Evolutionary conservation across 805 yeast genomes (phyloP).

Genomic region (Torulaspora microellipsoides): DNA sequence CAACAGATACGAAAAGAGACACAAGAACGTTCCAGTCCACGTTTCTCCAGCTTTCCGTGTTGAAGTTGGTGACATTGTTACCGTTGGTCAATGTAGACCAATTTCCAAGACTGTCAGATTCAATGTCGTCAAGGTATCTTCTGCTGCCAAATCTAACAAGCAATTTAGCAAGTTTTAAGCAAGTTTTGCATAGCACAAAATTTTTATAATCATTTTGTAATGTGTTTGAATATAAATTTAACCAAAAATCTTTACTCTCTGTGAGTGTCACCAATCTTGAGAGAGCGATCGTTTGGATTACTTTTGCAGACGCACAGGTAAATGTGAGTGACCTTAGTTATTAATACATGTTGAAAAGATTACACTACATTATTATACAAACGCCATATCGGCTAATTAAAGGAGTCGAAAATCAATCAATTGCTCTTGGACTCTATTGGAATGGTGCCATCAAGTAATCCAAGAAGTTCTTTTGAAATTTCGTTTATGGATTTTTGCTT

Average conservation of each 20-base stretch:
- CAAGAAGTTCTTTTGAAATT: conserved; percentile 32
- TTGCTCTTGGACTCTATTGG: conserved; percentile 16
- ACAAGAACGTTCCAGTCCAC: conserved; percentile 99
- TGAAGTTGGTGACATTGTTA: conserved; percentile 96
- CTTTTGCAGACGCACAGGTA: no score
- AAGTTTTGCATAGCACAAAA: conserved; percentile 5
- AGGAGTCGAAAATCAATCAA: not conserved
- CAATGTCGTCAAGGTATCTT: conserved; percentile 95
- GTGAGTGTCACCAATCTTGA: not conserved
- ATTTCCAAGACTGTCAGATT: conserved; percentile 99
- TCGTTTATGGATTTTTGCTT: conserved; percentile 39
- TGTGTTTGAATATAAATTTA: conserved; percentile 21
- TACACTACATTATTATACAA: no score
- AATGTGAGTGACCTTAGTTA: no score
- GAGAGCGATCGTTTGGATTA: no score
- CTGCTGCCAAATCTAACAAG: conserved; percentile 83
- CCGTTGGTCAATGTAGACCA: conserved; percentile 99
- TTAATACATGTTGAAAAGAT: no score
- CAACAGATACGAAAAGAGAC: conserved; percentile 99
- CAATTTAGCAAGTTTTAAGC: conserved; percentile 93
- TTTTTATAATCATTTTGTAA: conserved; percentile 27
- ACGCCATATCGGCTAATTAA: no score
- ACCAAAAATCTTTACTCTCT: conserved; percentile 3
- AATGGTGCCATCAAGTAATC: conserved; percentile 17
- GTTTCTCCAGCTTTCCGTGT: conserved; percentile 99